A percentile compares a stretch with the other conserved stretches of the same genome.
Evolutionary conservation across 176 grass and related monocot species (phyloP).

Genomic region (Elaeis guineensis): DNA sequence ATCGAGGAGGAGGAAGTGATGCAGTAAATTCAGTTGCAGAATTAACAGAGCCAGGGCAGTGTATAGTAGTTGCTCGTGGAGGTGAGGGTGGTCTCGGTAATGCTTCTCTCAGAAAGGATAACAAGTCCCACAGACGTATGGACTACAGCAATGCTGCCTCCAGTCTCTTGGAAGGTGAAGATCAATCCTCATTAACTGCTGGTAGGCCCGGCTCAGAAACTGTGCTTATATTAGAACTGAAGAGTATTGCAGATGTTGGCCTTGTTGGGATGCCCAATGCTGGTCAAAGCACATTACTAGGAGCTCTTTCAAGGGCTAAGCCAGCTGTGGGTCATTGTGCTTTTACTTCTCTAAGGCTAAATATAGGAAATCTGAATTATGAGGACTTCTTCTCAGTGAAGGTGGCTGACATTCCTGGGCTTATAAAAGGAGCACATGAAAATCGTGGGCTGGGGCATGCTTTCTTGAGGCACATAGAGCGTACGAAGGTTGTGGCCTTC

Average conservation of each 20-base stretch:
- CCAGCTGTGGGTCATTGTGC: constrained; percentile 67
- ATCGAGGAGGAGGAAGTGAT: constrained; percentile 30
- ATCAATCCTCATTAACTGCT: constrained; percentile 21
- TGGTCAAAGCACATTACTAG: constrained; percentile 77
- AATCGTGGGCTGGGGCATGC: constrained; percentile 83
- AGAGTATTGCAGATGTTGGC: constrained; percentile 85
- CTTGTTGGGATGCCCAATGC: constrained; percentile 83
- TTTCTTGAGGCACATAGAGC: constrained; percentile 90
- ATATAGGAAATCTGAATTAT: constrained; percentile 67
- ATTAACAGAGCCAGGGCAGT: constrained; percentile 68
- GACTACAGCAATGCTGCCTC: constrained; percentile 11
- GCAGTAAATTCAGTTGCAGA: constrained; percentile 58
- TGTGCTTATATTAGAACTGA: constrained; percentile 71
- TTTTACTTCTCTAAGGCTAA: constrained; percentile 74
- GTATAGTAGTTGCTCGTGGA: constrained; percentile 54
- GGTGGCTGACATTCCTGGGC: constrained; percentile 79
- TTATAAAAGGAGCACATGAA: constrained; percentile 75
- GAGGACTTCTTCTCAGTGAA: constrained; percentile 67
- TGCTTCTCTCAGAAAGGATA: constrained; percentile 34
- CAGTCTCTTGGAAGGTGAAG: constrained; percentile 1
- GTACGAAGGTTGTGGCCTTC: constrained; percentile 71
- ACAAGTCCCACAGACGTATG: constrained; percentile 24
- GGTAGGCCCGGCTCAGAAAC: constrained; percentile 55
- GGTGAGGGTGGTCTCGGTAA: constrained; percentile 68
- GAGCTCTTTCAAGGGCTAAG: constrained; percentile 58